Evolutionary conservation across 2,329 filamentous ascomycete genomes (phyloP).

Genomic region (Tolypocladium endophyticum): DNA sequence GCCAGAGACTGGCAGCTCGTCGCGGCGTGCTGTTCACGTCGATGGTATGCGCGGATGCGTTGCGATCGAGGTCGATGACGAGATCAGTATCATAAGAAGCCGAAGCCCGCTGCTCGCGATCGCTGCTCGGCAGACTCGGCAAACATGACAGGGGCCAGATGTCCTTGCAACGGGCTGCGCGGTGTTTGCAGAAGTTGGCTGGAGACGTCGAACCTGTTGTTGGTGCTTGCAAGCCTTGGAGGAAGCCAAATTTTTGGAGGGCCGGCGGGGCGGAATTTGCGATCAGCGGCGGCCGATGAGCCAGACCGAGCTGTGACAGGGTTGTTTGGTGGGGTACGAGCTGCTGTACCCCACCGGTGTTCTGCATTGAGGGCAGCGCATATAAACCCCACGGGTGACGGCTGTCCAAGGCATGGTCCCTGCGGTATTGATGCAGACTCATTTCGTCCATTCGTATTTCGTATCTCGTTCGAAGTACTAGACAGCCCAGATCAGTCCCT

Average conservation of each 20-base stretch:
- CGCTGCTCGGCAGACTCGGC: background rate
- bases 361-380: background rate
- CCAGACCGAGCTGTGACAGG: background rate
- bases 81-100: constrained; percentile 1
- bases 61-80: background rate
- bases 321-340: constrained; percentile 1
- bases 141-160: constrained; percentile 3
- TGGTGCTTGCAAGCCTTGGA: background rate
- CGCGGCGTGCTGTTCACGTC: background rate
- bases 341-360: background rate
- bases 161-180: background rate
- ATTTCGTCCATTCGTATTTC: no score
- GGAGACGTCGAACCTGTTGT: background rate
- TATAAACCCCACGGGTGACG: no score
- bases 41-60: background rate
- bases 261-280: background rate
- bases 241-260: background rate
- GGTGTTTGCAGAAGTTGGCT: background rate
- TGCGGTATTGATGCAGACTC: no score
- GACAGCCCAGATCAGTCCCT: background rate
- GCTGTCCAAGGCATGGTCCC: no score
- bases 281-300: background rate
- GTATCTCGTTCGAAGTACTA: no score
- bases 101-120: constrained; percentile 2
- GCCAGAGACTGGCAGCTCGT: background rate